phyloP scores from a whole-genome alignment of 1,284 basidiomycete species.

The Agroathelia rolfsii region DNA sequence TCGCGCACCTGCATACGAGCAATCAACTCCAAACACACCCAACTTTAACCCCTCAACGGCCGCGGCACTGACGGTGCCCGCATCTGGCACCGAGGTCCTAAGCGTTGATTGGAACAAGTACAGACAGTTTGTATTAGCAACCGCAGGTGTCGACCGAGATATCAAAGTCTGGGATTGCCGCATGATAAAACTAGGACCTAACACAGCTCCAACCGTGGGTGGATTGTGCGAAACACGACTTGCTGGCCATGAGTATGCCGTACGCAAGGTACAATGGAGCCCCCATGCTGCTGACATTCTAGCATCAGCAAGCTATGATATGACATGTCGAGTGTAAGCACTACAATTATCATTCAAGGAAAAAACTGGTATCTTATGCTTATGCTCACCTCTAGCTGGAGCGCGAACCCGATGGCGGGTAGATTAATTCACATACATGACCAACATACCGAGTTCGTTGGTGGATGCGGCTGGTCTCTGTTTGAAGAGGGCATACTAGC shows the following conservation, averaged over 20 bases:
- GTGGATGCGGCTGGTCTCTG: constrained; percentile 82
- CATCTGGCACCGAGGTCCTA: constrained; percentile 63
- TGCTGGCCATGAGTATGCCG: constrained; percentile 74
- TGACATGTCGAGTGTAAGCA: constrained; percentile 86
- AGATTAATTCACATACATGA: constrained; percentile 67
- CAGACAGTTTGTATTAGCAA: constrained; percentile 67
- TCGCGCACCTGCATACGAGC: constrained; percentile 31
- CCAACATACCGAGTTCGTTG: constrained; percentile 90
- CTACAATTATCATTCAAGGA: constrained; percentile 5
- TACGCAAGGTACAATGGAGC: constrained; percentile 75
- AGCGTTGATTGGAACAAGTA: constrained; percentile 93
- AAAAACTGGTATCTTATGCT: constrained; percentile 5
- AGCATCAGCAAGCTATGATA: constrained; percentile 87
- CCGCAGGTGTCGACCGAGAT: constrained; percentile 71
- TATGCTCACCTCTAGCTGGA: constrained; percentile 41
- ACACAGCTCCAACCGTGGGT: constrained; percentile 43
- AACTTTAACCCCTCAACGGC: constrained; percentile 53
- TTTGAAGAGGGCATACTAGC: constrained; percentile 82
- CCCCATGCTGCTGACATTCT: constrained; percentile 65
- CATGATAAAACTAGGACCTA: constrained; percentile 51
- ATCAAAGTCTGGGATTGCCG: constrained; percentile 83
- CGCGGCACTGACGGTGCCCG: constrained; percentile 60
- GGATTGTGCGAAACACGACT: constrained; percentile 59
- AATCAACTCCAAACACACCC: constrained; percentile 32
- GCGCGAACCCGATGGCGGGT: constrained; percentile 41